Conservation (phyloP, 805 yeast genomes). For the Lachancea dasiensis region DNA sequence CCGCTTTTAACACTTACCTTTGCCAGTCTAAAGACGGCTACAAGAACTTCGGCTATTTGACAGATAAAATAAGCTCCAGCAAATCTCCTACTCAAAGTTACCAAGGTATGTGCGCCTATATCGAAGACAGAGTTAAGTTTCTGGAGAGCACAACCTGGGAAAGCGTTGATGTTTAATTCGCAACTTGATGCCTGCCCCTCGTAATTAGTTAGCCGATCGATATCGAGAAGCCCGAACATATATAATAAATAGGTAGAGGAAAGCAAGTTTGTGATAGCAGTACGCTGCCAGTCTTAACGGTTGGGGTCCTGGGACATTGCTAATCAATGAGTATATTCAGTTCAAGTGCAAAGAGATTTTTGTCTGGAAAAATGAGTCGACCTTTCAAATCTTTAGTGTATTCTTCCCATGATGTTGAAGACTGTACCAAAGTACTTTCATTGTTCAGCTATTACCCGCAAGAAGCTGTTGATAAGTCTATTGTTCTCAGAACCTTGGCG, state of each 20-base stretch:
- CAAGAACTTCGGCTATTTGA: conserved; percentile 20
- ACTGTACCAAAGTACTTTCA: conserved; percentile 25
- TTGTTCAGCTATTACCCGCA: conserved; percentile 28
- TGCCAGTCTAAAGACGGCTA: conserved; percentile 15
- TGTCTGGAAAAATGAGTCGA: conserved; percentile 21
- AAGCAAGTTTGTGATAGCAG: too few species aligned
- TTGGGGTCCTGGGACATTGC: too few species aligned
- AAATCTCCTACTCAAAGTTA: conserved; percentile 12
- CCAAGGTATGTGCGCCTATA: conserved; percentile 24
- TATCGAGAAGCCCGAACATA: neutral
- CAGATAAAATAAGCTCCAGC: conserved; percentile 10
- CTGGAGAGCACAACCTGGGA: conserved; percentile 14
- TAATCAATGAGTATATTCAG: neutral
- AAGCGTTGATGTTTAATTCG: neutral
- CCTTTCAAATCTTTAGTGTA: conserved; percentile 29
- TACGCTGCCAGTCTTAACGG: too few species aligned
- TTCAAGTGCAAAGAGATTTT: conserved; percentile 12
- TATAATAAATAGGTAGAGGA: too few species aligned
- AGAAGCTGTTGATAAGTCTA: conserved; percentile 18
- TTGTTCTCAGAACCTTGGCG: conserved; percentile 66
- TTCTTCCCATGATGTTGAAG: conserved; percentile 27
- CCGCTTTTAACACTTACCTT: conserved; percentile 18
- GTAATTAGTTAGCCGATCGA: conserved; percentile 1
- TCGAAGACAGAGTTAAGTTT: conserved; percentile 18
- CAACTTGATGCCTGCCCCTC: too few species aligned